Evolutionary conservation across 306 rosid genomes (phyloP), one percentile per base, ranked within the genome.

Genomic region (Oxytropis ochrocephala): DNA sequence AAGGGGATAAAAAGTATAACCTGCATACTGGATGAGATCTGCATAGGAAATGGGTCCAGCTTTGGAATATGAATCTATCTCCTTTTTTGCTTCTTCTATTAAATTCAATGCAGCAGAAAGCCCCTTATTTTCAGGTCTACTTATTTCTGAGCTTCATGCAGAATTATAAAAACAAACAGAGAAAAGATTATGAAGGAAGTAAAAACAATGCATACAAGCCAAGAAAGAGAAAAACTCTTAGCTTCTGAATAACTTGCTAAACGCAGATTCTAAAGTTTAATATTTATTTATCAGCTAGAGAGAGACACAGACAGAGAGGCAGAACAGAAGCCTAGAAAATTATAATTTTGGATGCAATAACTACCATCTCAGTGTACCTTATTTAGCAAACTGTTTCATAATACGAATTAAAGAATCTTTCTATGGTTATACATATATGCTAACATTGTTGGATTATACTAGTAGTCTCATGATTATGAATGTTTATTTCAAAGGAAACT

Each of bases 11-110:
- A 48, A 67, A 53, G 46, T 24, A 73, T 64, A 64, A 94, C 97
- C 99, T 86, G 91, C 95, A 18, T 4, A 79, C 33, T 84, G 95
- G 84, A 94, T 83, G 53, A 94, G 88, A 87, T 94, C 99, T 67
- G 99, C 78, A 82, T 67, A 94, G 63, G 97, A 87, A 79, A 91
- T 80, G 41, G 96, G 91, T 58, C 97, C 99, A 64, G 89, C 99
- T 87, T 88, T 90, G 70, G 97, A 85, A 80, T 82, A 81, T 3
- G 87, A 79, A 82, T 94, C 99, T 63, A 94, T 87, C 84, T 94
- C 97, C 75, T 84, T 94, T 81, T 94, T 94, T 18, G 88, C 92
- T 84, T 83, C 89, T 68, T 91, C 97, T 77, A 91, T 8, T 8
- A 94, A 83, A 73, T 77, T 87, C 75, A 94, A 55, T 73, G 99